Evolutionary conservation across 176 grass and related monocot species (phyloP), one percentile per base, ranked within the genome.

Genomic region (Musa itinerans): DNA sequence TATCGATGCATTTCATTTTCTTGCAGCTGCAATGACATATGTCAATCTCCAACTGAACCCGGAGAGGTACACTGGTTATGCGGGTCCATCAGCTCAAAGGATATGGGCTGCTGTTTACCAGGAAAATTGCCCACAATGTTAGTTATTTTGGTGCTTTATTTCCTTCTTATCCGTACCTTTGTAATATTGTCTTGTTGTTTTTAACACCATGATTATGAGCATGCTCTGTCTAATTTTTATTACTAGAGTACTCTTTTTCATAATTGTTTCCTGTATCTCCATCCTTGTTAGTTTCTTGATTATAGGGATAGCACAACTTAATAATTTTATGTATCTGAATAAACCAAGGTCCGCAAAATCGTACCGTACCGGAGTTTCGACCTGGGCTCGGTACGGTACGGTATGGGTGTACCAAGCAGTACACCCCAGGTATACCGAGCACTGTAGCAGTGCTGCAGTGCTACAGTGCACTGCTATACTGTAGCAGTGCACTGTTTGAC

Each of bases 31-130:
- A 78, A 89, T 99, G 90, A 94, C 95, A 82, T 99, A 92, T 52
- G 95, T 94, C 51, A 99, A 94, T 82, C 95, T 99, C 43, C 95
- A 84, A 74, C 69, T 99, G 57, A 94, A 99, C 71, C 91, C 95
- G 75, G 90, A 98, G 79, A 88, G 71, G 24, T 74, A 74, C 52
- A 74, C 52, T 54, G 71, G 71, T 17, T 74, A 73, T 29, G 24
- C 71, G 27, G 71, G 71, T 53, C 2, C 71, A 53, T 74, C 71
- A 74, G 4, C 52, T 74, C 12, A 27, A 54, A 74, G 71, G 52
- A 74, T 74, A 74, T 56, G 71, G 71, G 49, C 22, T 16, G 20
- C 71, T 74, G 12, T 56, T 74, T 74, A 74, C 71, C 54, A 74
- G 15, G 71, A 74, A 55, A 74, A 56, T 27, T 74, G 71, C 55